Conservation (phyloP, 2,329 filamentous ascomycete species). For the Xenoacremonium recifei region DNA sequence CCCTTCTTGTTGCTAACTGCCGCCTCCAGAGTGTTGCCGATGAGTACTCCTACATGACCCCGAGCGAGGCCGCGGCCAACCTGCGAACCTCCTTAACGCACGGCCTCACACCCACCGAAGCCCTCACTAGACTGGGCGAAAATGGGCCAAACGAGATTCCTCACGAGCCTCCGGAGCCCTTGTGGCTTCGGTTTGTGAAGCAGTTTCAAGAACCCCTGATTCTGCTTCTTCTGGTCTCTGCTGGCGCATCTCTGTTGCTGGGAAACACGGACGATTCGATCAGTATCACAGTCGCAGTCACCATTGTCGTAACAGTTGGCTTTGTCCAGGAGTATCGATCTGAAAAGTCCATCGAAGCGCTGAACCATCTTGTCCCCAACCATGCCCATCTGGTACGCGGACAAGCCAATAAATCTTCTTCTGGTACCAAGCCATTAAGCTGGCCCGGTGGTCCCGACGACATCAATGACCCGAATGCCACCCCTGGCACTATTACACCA, state of each 20-base stretch:
- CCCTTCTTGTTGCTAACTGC: constrained; percentile 11
- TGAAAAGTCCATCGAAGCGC: constrained; percentile 92
- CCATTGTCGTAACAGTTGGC: constrained; percentile 92
- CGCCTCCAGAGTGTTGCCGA: constrained; percentile 51
- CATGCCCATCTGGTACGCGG: constrained; percentile 90
- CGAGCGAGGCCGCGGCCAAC: constrained; percentile 72
- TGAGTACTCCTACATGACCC: constrained; percentile 66
- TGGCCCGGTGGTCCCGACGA: constrained; percentile 49
- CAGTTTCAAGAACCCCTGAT: constrained; percentile 98
- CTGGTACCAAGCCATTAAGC: constrained; percentile 34
- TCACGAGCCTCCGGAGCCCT: constrained; percentile 86
- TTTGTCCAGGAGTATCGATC: constrained; percentile 98
- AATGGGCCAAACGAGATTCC: constrained; percentile 93
- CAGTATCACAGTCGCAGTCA: constrained; percentile 93
- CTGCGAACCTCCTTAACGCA: constrained; percentile 80
- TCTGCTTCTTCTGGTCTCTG: constrained; percentile 84
- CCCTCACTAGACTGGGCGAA: constrained; percentile 72
- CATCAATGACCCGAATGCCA: constrained; percentile 41
- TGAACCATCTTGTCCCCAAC: constrained; percentile 92
- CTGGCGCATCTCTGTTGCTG: constrained; percentile 82
- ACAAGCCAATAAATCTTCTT: constrained; percentile 34
- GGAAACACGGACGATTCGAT: constrained; percentile 93
- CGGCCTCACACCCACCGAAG: constrained; percentile 79
- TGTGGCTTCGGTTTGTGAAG: constrained; percentile 93
- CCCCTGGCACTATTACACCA: constrained; percentile 55